Conservation (phyloP, 2,329 filamentous ascomycete genomes). For the Didymella pomorum region DNA sequence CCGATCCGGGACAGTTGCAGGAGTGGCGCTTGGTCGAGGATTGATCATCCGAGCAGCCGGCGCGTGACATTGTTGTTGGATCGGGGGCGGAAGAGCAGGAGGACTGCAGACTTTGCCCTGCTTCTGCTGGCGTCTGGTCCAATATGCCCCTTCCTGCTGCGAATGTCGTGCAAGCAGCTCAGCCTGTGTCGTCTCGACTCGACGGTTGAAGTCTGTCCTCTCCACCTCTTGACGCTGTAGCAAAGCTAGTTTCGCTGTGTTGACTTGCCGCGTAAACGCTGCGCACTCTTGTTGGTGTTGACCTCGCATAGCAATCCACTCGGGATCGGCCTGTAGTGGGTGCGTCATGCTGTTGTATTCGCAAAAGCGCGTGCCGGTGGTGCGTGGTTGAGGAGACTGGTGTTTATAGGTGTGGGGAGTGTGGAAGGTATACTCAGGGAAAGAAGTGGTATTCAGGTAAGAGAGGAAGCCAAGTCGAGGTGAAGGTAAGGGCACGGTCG, state of each 20-base stretch:
- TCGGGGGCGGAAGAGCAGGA: neutral
- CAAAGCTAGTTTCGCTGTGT: neutral
- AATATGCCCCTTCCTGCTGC: conserved; percentile 6
- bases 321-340: neutral
- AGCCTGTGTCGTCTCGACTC: neutral
- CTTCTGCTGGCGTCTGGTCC: neutral
- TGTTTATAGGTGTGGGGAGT: neutral
- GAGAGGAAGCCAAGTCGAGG: conserved; percentile 3
- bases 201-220: neutral
- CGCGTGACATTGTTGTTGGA: neutral
- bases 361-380: neutral
- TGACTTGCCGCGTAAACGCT: neutral
- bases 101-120: neutral
- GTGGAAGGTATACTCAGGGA: neutral
- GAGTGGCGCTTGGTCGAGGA: neutral
- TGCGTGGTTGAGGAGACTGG: too few species aligned
- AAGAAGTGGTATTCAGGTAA: neutral
- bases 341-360: neutral
- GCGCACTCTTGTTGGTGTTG: conserved; percentile 3
- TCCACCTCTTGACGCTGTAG: neutral
- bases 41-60: neutral
- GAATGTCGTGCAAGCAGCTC: conserved; percentile 5
- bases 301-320: conserved; percentile 4
- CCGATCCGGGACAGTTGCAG: neutral
- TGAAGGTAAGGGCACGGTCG: conserved; percentile 11